Conservation (phyloP, 1,284 basidiomycete species). For the Athelia sp. region DNA sequence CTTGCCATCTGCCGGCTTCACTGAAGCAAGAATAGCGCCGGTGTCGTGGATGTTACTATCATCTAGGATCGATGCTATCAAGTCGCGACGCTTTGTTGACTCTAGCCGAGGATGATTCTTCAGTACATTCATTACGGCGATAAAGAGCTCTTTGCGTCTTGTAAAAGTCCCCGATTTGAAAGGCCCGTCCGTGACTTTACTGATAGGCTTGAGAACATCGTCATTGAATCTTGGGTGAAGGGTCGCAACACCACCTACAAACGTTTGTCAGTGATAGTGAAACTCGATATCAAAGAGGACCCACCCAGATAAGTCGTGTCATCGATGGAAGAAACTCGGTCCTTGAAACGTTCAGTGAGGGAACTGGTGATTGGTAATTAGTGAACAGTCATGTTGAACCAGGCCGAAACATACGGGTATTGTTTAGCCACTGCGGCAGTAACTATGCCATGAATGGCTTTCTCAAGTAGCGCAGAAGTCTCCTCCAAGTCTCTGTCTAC, state of each 20-base stretch:
- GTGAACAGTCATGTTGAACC: too few relatives aligned
- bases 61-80: constrained; percentile 12
- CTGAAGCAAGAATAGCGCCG: background rate
- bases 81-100: background rate
- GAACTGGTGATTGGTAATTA: too few relatives aligned
- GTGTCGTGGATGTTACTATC: constrained; percentile 5
- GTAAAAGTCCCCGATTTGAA: constrained; percentile 8
- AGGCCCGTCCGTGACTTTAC: constrained; percentile 3
- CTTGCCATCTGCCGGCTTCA: background rate
- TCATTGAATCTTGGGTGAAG: constrained; percentile 15
- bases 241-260: too few relatives aligned
- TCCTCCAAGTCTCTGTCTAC: constrained; percentile 1
- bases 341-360: too few relatives aligned
- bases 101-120: constrained; percentile 9
- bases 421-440: constrained; percentile 13
- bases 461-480: constrained; percentile 5
- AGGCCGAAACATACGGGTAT: constrained; percentile 29
- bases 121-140: constrained; percentile 13
- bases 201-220: constrained; percentile 3
- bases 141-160: constrained; percentile 18
- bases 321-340: too few relatives aligned
- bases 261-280: too few relatives aligned
- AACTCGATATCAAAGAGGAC: too few relatives aligned
- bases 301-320: too few relatives aligned
- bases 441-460: constrained; percentile 17